Evolutionary conservation across 192 early-diverging fungal species (phyloP), one percentile per base, ranked within the genome.

Genomic region (Podila horticola): DNA sequence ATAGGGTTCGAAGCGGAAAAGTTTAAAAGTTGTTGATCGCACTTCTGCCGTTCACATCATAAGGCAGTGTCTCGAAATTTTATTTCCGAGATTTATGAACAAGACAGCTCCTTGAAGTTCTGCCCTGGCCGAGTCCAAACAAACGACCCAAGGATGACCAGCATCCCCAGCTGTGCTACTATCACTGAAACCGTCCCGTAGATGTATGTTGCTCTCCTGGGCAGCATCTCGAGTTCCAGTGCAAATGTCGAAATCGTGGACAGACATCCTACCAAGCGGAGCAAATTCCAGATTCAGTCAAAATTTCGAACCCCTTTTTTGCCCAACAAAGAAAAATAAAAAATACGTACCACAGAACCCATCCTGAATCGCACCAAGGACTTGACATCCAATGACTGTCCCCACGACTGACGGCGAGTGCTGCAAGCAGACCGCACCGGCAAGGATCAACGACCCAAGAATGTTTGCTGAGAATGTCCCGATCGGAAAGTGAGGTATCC

Each of bases 381-480:
- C 61, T 41, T 74, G 58, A 52, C 87, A 88, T 36, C 69, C 67
- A 36, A 66, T 24, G 3, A 24, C 26, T 9, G n/a, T n/a, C 52
- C 52, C 17, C 0, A 55, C 52, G 24, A 26, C 24, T 19, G 52
- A 12, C 1, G 81, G 58, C 7, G n/a, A 84, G 60, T 84, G 71
- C 28, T 83, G 67, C 12, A 89, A 36, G 26, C 86, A 64, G 33
- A 82, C 69, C 2, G 88, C 60, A 20, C 81, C 67, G 9, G 86
- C 86, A n/a, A 90, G 17, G 0, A 87, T 58, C 9, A 75, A 3
- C 8, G 88, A 83, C 2, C 86, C 89, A 10, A 81, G 62, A 0
- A 89, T 59, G 63, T 90, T 90, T 12, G 84, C 89, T 8, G 68
- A 57, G 63, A 87, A 88, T 0, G 89, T 90, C 11, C 89, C 89